Evolutionary conservation across 208 protist species (phyloP).

Genomic region (Porcisia deanei): DNA sequence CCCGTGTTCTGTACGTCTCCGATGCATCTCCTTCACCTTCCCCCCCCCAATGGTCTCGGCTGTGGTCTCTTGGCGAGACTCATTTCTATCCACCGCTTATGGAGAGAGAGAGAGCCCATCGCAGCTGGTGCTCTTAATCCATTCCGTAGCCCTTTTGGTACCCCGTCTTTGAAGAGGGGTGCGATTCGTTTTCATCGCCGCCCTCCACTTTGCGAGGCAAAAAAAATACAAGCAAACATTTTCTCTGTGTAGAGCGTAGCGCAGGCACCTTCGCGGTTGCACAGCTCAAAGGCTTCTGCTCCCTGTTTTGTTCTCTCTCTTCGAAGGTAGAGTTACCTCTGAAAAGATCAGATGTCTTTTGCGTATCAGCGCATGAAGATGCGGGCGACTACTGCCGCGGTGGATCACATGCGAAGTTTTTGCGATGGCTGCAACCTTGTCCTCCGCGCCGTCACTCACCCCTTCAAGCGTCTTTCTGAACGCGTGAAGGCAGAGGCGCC

Average conservation of each 20-base stretch:
- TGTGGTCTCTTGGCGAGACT: not conserved
- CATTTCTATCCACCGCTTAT: not conserved
- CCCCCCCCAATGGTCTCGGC: not conserved
- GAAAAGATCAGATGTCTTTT: constrained; percentile 47
- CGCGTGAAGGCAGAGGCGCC: constrained; percentile 72
- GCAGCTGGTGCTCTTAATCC: not conserved
- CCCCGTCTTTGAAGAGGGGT: too few species aligned
- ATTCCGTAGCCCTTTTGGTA: not conserved
- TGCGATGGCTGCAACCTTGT: constrained; percentile 68
- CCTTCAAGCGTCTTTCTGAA: constrained; percentile 39
- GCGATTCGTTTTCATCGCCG: not conserved
- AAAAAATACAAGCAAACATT: not conserved
- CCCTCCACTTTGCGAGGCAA: not conserved
- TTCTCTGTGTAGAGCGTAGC: not conserved
- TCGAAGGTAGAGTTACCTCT: not conserved
- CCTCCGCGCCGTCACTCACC: constrained; percentile 35
- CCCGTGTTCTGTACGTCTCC: not conserved
- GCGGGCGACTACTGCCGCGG: constrained; percentile 55
- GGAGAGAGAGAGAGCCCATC: too few species aligned
- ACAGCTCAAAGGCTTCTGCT: not conserved
- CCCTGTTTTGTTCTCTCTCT: not conserved
- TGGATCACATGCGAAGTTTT: constrained; percentile 59
- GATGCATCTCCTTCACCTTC: not conserved
- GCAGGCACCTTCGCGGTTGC: not conserved
- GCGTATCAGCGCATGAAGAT: constrained; percentile 81